A percentile compares a stretch with the other conserved stretches of the same genome.
Evolutionary conservation across 2,329 filamentous ascomycete genomes (phyloP).

Genomic region (Exophiala bonariae): DNA sequence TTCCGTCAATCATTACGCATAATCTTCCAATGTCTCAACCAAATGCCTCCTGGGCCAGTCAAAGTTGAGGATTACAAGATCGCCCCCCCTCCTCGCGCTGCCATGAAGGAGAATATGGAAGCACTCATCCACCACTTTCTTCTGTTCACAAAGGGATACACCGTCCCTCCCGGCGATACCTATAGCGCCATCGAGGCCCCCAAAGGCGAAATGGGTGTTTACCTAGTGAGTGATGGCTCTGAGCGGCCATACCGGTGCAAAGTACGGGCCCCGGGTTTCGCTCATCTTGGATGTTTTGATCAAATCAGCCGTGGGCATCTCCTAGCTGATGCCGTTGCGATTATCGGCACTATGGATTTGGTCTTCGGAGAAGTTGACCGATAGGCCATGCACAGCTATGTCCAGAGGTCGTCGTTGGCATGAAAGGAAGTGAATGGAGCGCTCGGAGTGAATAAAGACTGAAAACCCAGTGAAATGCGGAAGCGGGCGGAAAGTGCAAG

Average conservation of each 20-base stretch:
- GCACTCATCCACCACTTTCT: slow-evolving; percentile 98
- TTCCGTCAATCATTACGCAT: slow-evolving; percentile 98
- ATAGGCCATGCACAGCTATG: slow-evolving; percentile 36
- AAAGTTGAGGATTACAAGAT: slow-evolving; percentile 99
- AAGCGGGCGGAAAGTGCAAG: too few relatives aligned
- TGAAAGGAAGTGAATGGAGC: too few relatives aligned
- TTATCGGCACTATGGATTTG: slow-evolving; percentile 62
- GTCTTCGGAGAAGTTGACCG: slow-evolving; percentile 68
- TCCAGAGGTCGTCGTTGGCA: too few relatives aligned
- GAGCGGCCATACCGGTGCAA: slow-evolving; percentile 97
- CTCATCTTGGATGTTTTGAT: slow-evolving; percentile 91
- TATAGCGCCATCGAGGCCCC: slow-evolving; percentile 99
- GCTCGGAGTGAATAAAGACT: too few relatives aligned
- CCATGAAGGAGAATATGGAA: slow-evolving; percentile 99
- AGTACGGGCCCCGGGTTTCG: slow-evolving; percentile 94
- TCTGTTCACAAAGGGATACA: slow-evolving; percentile 97
- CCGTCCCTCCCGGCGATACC: slow-evolving; percentile 94
- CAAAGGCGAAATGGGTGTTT: slow-evolving; percentile 99
- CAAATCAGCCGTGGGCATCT: slow-evolving; percentile 90
- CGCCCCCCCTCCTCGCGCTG: slow-evolving; percentile 86
- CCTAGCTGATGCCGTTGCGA: slow-evolving; percentile 92
- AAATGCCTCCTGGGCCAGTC: slow-evolving; percentile 94
- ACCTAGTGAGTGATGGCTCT: slow-evolving; percentile 90
- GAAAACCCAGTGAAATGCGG: too few relatives aligned
- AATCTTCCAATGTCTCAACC: slow-evolving; percentile 97